These are phyloP conservation scores for Plasmodium ovale DNA, from an alignment of 169 alveolate species.

Conservation along the genomic window DNA sequence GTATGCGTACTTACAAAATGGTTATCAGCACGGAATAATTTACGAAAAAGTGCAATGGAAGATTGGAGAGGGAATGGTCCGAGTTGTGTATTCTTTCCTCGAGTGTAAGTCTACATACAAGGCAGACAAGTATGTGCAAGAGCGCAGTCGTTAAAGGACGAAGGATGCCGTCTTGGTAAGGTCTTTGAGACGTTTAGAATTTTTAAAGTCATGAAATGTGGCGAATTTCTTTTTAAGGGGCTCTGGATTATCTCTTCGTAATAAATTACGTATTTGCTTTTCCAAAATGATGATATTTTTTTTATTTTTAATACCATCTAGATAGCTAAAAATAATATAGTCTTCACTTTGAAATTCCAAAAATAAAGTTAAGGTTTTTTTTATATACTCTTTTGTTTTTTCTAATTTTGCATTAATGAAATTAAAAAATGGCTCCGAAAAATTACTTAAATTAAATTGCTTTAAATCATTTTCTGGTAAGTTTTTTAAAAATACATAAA, in stretches of 20 bases:
- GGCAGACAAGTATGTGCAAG: too few relatives aligned
- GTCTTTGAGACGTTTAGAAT: neutral
- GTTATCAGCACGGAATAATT: too few relatives aligned
- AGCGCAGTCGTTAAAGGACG: conserved; percentile 3
- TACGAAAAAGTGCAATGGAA: too few relatives aligned
- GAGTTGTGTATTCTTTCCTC: too few relatives aligned
- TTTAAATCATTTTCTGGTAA: conserved; percentile 30
- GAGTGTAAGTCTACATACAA: neutral
- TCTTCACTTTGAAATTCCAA: conserved; percentile 22
- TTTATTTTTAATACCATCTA: conserved; percentile 17
- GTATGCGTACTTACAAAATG: too few relatives aligned
- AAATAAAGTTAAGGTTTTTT: conserved; percentile 14
- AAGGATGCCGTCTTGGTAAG: conserved; percentile 48
- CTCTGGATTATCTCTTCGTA: neutral
- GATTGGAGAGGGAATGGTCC: too few relatives aligned
- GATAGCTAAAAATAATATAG: neutral
- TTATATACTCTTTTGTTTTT: conserved; percentile 55
- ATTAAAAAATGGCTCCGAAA: conserved; percentile 40
- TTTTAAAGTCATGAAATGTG: conserved; percentile 61
- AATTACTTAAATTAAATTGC: conserved; percentile 16
- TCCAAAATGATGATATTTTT: conserved; percentile 8
- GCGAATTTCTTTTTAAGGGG: conserved; percentile 30
- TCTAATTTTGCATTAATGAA: conserved; percentile 67
- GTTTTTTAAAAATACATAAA: conserved; percentile 55
- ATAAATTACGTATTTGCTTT: conserved; percentile 41